phyloP scores from a whole-genome alignment of 768 basidiomycete species.

The Suillus occidentalis region DNA sequence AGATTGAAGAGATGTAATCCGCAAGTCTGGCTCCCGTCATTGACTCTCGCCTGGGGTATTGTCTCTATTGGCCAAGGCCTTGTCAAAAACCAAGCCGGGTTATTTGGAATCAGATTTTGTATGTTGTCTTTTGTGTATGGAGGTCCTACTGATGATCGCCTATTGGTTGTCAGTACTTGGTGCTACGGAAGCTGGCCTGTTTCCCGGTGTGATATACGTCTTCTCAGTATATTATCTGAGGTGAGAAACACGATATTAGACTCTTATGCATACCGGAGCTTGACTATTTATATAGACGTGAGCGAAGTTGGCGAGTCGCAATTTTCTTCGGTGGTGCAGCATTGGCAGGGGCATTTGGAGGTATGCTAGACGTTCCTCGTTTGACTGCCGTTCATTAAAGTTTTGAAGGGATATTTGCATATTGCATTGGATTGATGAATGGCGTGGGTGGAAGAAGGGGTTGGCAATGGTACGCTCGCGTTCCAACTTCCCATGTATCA shows the following conservation, averaged over 20 bases:
- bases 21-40: slow-evolving; percentile 57
- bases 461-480: slow-evolving; percentile 52
- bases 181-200: slow-evolving; percentile 57
- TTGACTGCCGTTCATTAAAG: neutral
- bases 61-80: slow-evolving; percentile 56
- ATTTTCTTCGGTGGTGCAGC: slow-evolving; percentile 64
- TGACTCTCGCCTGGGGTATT: slow-evolving; percentile 62
- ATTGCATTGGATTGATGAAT: slow-evolving; percentile 58
- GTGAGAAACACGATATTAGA: slow-evolving; percentile 17
- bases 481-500: neutral
- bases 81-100: slow-evolving; percentile 49
- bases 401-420: slow-evolving; percentile 54
- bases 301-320: slow-evolving; percentile 61
- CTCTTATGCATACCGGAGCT: neutral
- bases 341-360: slow-evolving; percentile 64
- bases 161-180: slow-evolving; percentile 46
- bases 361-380: slow-evolving; percentile 24
- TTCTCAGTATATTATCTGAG: slow-evolving; percentile 61
- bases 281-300: slow-evolving; percentile 36
- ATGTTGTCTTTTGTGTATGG: slow-evolving; percentile 18
- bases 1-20: slow-evolving; percentile 62
- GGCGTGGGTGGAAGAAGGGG: slow-evolving; percentile 58
- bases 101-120: slow-evolving; percentile 58
- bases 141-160: neutral
- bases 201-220: slow-evolving; percentile 57